Base-by-base conservation (phyloP, 1,139 yeast species). In the Blastobotrys petasosporus region DNA sequence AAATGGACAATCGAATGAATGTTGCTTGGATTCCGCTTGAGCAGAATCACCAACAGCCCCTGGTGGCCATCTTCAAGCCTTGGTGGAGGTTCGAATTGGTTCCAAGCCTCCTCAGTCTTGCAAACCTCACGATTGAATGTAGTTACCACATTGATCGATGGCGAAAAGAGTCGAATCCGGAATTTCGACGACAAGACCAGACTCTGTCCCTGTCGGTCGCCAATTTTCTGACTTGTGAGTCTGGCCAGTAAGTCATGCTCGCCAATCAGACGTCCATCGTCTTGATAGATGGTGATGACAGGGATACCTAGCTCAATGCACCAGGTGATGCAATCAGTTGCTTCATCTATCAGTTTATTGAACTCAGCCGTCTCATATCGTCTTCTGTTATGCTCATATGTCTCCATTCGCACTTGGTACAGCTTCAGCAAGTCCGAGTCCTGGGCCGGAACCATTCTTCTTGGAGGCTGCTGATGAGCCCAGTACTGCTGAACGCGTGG, bases 261-360 rank as follows among this genome's bases (percentile, higher is more conserved):
- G 10, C 32, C 34, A 28, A 20, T 15, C 28, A 42, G 17, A 11
- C 25, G 32, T 3, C 48, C 48, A 2, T 17, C 11, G 20, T 35
- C 32, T 31, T 45, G 45, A 20, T 41, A 41, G 10, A 45, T 30
- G 3, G 48, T 41, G 25, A 41, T n/a, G 7, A 37, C 29, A n/a
- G 44, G 15, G 17, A 45, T 40, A 2, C 48, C 48, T 10, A 38
- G 17, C 17, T 20, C 28, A 9, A 41, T 12, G 17, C 45, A 41
- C 45, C 42, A 38, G 6, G 37, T 17, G n/a, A 41, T 40, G 1
- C 42, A 33, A 13, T 38, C 40, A 10, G 42, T 36, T 7, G 45
- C 40, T 4, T 38, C 34, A 8, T 13, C 28, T 9, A 45, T 37
- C 9, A 41, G 20, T 16, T 25, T 17, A 8, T n/a, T 15, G 9